A percentile compares a stretch with the other conserved stretches of the same genome.
Conservation (phyloP, 2,329 filamentous ascomycete genomes). For the Fusarium drepaniforme region DNA sequence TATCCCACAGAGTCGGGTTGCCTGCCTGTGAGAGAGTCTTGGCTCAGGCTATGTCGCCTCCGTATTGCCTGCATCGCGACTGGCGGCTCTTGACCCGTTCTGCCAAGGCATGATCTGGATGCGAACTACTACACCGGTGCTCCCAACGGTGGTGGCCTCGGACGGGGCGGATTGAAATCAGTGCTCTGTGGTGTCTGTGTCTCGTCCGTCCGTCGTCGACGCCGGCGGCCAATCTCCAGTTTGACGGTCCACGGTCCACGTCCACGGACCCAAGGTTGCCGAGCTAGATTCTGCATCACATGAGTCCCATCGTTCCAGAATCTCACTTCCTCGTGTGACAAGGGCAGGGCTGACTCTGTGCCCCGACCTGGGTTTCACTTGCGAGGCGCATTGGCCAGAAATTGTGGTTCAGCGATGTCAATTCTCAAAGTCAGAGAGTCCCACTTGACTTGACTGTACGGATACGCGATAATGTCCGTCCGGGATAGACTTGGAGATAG, state of each 20-base stretch:
- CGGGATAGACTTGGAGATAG: not conserved
- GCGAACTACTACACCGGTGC: not conserved
- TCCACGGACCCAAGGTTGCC: not conserved
- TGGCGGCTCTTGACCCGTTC: not conserved
- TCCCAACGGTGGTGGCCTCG: not conserved
- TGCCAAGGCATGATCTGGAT: not conserved
- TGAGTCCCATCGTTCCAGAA: constrained; percentile 7
- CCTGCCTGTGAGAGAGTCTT: not conserved
- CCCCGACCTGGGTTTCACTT: not conserved
- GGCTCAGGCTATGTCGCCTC: not conserved
- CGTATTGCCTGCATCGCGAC: not conserved
- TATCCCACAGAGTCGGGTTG: not conserved
- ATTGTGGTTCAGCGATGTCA: constrained; percentile 34
- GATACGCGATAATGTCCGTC: not conserved
- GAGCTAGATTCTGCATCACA: not conserved
- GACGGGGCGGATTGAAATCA: not conserved
- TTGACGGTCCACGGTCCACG: not conserved
- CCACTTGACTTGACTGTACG: not conserved
- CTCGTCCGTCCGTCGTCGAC: not conserved
- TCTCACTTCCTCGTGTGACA: constrained; percentile 1
- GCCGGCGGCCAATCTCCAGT: constrained; percentile 1
- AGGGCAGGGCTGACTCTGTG: not conserved
- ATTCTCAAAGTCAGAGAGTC: constrained; percentile 15
- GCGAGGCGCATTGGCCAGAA: constrained; percentile 19
- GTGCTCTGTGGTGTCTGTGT: not conserved